Conservation (phyloP, 345 rosid species). For the Eucalyptus regnans region DNA sequence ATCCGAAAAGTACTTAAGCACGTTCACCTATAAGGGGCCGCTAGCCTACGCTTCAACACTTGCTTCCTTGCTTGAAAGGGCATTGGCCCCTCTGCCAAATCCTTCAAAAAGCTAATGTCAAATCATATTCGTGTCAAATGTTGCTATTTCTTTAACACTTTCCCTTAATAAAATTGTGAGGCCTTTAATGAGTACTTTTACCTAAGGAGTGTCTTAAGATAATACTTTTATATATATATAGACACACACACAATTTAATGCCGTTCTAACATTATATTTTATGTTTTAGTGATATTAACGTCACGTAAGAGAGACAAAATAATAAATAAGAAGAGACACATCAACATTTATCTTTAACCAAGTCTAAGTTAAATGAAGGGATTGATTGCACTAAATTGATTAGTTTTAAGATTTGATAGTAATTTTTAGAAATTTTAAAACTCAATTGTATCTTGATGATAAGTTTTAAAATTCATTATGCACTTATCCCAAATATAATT, state of each 20-base stretch:
- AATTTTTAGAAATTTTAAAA: too few species aligned
- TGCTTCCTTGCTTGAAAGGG: background rate
- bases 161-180: background rate
- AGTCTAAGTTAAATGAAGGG: background rate
- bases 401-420: background rate
- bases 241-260: too few species aligned
- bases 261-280: too few species aligned
- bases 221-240: too few species aligned
- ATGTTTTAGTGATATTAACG: background rate
- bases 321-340: background rate
- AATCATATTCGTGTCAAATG: background rate
- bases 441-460: too few species aligned
- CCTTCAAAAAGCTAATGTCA: background rate
- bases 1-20: background rate
- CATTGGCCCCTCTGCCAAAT: background rate
- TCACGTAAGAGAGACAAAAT: too few species aligned
- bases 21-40: background rate
- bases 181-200: background rate
- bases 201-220: background rate
- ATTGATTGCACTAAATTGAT: background rate
- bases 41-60: background rate
- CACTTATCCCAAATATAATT: background rate
- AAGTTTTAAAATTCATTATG: rapidly evolving
- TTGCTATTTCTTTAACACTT: background rate
- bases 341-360: background rate